phyloP scores from a whole-genome alignment of 2,329 filamentous ascomycete species.

The Dichotomopilus funicola region DNA sequence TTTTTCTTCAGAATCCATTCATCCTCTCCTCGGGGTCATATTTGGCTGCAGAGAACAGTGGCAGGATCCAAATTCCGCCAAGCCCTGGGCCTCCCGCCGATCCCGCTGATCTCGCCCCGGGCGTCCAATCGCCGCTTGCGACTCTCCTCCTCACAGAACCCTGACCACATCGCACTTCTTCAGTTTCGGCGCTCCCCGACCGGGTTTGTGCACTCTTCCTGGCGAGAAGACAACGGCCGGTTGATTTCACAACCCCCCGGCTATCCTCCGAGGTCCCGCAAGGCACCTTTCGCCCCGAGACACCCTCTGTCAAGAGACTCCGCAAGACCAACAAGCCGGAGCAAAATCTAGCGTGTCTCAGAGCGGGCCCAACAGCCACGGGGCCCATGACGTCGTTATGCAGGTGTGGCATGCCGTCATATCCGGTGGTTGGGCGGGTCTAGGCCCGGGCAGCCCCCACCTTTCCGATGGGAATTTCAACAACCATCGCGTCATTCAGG shows the following conservation, averaged over 20 bases:
- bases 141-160: slow-evolving; percentile 13
- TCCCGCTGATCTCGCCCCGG: slow-evolving; percentile 11
- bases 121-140: slow-evolving; percentile 5
- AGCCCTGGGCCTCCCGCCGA: slow-evolving; percentile 14
- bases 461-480: slow-evolving; percentile 1
- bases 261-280: no score
- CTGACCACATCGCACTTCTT: slow-evolving; percentile 2
- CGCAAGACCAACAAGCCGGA: neutral
- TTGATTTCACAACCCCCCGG: no score
- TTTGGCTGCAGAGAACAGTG: neutral
- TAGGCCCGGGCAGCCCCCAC: slow-evolving; percentile 8
- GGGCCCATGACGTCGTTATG: slow-evolving; percentile 17
- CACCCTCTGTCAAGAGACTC: neutral
- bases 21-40: neutral
- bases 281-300: no score
- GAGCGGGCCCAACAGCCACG: neutral
- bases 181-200: neutral
- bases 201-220: neutral
- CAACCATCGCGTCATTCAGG: slow-evolving; percentile 14
- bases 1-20: neutral
- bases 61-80: slow-evolving; percentile 5
- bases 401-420: slow-evolving; percentile 18
- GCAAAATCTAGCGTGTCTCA: neutral
- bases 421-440: slow-evolving; percentile 16
- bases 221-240: no score